These are phyloP conservation scores for Leptographium lundbergii DNA, from an alignment of 2,329 filamentous ascomycete genomes.

Conservation along the genomic window DNA sequence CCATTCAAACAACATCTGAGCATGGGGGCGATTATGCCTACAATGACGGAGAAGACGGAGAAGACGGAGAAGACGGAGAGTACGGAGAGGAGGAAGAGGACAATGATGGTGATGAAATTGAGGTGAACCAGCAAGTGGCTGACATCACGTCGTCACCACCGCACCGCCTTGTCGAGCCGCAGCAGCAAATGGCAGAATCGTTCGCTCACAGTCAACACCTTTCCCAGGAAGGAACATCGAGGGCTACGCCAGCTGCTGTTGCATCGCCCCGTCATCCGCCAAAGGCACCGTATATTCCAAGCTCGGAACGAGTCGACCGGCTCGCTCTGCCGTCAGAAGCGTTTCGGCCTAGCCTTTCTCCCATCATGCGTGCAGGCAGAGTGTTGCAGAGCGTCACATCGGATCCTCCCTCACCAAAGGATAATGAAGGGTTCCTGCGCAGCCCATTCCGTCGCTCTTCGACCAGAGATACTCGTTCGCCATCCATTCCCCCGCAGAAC, in stretches of 20 bases:
- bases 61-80: slow-evolving; percentile 2
- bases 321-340: slow-evolving; percentile 17
- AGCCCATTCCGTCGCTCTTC: slow-evolving; percentile 39
- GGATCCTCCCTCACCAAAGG: slow-evolving; percentile 43
- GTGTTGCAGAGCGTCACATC: slow-evolving; percentile 46
- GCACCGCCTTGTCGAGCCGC: neutral
- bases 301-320: slow-evolving; percentile 9
- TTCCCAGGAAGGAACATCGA: neutral
- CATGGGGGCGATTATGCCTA: neutral
- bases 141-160: slow-evolving; percentile 7
- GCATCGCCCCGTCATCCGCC: slow-evolving; percentile 9
- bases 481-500: slow-evolving; percentile 10
- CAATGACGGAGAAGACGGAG: slow-evolving; percentile 1
- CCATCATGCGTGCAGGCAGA: slow-evolving; percentile 44
- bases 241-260: slow-evolving; percentile 1
- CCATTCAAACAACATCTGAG: neutral
- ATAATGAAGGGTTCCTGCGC: slow-evolving; percentile 35
- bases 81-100: slow-evolving; percentile 4
- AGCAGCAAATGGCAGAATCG: neutral
- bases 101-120: neutral
- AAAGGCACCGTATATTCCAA: neutral
- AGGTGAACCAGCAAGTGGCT: neutral
- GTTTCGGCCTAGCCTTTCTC: slow-evolving; percentile 35
- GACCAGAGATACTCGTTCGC: slow-evolving; percentile 19
- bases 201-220: neutral